Conservation (phyloP, 2,329 filamentous ascomycete species). For the Colletotrichum sp. region DNA sequence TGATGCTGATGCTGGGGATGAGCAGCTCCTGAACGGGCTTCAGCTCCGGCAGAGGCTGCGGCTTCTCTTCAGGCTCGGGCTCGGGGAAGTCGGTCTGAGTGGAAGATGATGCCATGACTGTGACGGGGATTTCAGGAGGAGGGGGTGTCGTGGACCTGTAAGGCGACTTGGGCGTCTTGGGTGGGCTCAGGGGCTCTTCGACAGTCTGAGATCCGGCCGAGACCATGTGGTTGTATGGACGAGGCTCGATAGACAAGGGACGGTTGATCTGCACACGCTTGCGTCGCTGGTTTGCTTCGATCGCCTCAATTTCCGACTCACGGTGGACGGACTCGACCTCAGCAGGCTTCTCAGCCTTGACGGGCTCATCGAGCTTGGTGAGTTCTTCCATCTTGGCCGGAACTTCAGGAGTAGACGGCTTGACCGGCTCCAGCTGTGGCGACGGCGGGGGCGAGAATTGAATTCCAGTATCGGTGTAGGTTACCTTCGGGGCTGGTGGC, state of each 20-base stretch:
- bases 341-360: conserved; percentile 39
- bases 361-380: conserved; percentile 41
- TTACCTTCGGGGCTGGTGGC: conserved; percentile 40
- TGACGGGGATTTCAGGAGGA: conserved; percentile 38
- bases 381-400: conserved; percentile 38
- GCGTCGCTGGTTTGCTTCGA: conserved; percentile 71
- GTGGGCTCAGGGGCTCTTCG: conserved; percentile 67
- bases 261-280: conserved; percentile 68
- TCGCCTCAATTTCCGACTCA: conserved; percentile 66
- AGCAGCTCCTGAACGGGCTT: conserved; percentile 41
- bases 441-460: conserved; percentile 87
- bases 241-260: conserved; percentile 54
- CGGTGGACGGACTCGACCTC: conserved; percentile 50
- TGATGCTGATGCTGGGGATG: conserved; percentile 89
- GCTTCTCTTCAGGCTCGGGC: conserved; percentile 24
- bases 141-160: conserved; percentile 44
- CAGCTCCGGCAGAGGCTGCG: conserved; percentile 14
- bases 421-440: conserved; percentile 54
- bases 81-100: conserved; percentile 64
- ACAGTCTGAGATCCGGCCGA: conserved; percentile 69
- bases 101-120: conserved; percentile 55
- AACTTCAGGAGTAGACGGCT: conserved; percentile 50
- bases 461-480: conserved; percentile 77
- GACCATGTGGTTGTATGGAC: conserved; percentile 58
- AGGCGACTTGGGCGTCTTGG: conserved; percentile 66